phyloP scores from a whole-genome alignment of 495 filamentous ascomycete genomes.

The Usnea hakonensis region DNA sequence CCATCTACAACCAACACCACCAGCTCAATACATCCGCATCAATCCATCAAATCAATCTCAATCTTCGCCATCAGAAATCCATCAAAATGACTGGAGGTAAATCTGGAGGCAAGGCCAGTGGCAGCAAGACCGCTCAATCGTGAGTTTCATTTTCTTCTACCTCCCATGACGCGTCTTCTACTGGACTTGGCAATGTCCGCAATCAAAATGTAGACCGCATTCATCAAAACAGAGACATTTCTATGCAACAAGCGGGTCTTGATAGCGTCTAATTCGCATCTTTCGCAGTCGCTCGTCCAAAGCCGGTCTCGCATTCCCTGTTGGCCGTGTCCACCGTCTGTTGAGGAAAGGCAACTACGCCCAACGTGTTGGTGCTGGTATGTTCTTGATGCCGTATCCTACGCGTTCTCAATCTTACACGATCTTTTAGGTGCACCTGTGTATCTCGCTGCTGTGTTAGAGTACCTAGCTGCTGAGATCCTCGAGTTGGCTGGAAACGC shows the following conservation, averaged over 20 bases:
- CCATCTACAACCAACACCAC: slow-evolving; percentile 27
- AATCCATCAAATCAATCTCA: slow-evolving; percentile 22
- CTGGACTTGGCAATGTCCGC: not conserved
- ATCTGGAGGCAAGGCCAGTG: slow-evolving; percentile 96
- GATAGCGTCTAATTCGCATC: not conserved
- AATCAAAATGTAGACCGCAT: no score
- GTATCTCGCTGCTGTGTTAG: slow-evolving; percentile 94
- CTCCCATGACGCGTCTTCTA: slow-evolving; percentile 21
- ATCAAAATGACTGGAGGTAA: slow-evolving; percentile 98
- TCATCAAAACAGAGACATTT: no score
- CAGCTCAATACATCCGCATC: slow-evolving; percentile 25
- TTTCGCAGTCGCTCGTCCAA: slow-evolving; percentile 84
- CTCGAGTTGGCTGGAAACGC: slow-evolving; percentile 97
- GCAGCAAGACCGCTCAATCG: slow-evolving; percentile 96
- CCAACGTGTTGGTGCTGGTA: slow-evolving; percentile 96
- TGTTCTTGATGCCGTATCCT: slow-evolving; percentile 23
- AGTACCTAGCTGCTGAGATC: slow-evolving; percentile 97
- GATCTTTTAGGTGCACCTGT: slow-evolving; percentile 69
- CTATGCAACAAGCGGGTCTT: no score
- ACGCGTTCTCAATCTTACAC: slow-evolving; percentile 27
- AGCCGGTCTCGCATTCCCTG: slow-evolving; percentile 98
- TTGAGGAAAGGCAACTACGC: slow-evolving; percentile 99
- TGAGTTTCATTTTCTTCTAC: slow-evolving; percentile 45
- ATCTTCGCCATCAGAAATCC: slow-evolving; percentile 33
- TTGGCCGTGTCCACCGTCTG: slow-evolving; percentile 99